Percentiles rank a stretch among this genome's conserved stretches.
phyloP scores from a whole-genome alignment of 2,329 filamentous ascomycete species.

The Helminthosporium solani region DNA sequence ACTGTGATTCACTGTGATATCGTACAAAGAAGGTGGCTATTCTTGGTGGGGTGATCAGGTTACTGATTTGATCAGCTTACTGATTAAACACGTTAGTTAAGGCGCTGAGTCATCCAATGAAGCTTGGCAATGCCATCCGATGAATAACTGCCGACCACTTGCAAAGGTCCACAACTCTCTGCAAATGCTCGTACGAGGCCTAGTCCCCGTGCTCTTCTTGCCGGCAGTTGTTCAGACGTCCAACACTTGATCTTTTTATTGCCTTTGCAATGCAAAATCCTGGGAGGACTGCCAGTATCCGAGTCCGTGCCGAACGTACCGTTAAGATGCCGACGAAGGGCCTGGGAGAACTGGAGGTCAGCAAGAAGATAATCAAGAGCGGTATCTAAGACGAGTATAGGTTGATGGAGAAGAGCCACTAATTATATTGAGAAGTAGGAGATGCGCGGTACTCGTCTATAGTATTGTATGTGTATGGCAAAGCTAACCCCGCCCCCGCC shows the following conservation, averaged over 20 bases:
- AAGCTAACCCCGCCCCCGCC: slow-evolving; percentile 12
- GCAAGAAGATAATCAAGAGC: slow-evolving; percentile 1
- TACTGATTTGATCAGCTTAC: too few species aligned
- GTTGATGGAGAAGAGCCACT: slow-evolving; percentile 1
- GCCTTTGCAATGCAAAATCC: slow-evolving; percentile 1
- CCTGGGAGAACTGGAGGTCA: slow-evolving; percentile 4
- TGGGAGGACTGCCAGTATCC: neutral
- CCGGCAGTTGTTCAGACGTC: slow-evolving; percentile 12
- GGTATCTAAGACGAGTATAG: too few species aligned
- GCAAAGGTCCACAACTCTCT: slow-evolving; percentile 4
- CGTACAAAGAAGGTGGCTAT: too few species aligned
- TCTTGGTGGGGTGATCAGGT: too few species aligned
- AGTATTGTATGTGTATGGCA: slow-evolving; percentile 5
- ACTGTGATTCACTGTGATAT: too few species aligned
- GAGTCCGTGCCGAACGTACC: slow-evolving; percentile 2
- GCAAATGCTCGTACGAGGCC: slow-evolving; percentile 13
- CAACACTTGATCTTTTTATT: neutral
- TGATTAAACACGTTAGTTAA: too few species aligned
- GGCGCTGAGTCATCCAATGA: slow-evolving; percentile 2
- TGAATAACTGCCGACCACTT: slow-evolving; percentile 16
- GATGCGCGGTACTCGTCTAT: too few species aligned
- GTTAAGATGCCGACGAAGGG: neutral
- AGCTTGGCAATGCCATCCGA: slow-evolving; percentile 8
- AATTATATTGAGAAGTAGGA: neutral
- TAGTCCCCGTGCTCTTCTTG: slow-evolving; percentile 8